Percentiles rank a stretch among this genome's conserved stretches.
Evolutionary conservation across 257 asterid genomes (phyloP).

Genomic region (Gynochthodes officinalis): DNA sequence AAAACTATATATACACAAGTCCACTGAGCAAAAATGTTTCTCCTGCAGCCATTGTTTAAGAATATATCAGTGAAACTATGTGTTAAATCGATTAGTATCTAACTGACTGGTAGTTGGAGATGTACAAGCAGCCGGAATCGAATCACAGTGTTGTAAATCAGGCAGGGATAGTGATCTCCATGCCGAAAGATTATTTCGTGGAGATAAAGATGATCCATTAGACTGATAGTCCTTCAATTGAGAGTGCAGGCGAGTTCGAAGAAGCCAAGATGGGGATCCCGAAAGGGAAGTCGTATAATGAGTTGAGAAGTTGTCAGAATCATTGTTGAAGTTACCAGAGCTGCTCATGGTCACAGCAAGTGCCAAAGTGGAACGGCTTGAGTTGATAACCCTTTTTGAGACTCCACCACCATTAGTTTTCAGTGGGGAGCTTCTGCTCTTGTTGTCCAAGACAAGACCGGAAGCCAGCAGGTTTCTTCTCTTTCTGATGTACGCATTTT

Average conservation of each 20-base stretch:
- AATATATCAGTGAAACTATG: neutral
- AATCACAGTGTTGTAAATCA: constrained; percentile 51
- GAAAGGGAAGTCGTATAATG: neutral
- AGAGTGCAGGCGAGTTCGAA: constrained; percentile 2
- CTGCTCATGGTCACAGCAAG: constrained; percentile 46
- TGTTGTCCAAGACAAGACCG: constrained; percentile 39
- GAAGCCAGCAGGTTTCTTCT: constrained; percentile 56
- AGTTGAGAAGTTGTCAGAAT: neutral
- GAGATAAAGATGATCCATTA: constrained; percentile 18
- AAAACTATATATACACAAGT: neutral
- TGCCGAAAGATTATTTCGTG: constrained; percentile 26
- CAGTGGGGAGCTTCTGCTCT: constrained; percentile 33
- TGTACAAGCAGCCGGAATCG: constrained; percentile 18
- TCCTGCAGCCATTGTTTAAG: neutral
- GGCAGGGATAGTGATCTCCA: constrained; percentile 69
- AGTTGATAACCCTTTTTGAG: constrained; percentile 41
- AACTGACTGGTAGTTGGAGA: constrained; percentile 9
- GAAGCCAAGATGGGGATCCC: constrained; percentile 1
- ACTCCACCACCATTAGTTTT: constrained; percentile 48
- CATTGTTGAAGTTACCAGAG: constrained; percentile 9
- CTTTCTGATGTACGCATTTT: constrained; percentile 46
- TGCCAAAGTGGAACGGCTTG: constrained; percentile 42
- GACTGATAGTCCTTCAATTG: constrained; percentile 12
- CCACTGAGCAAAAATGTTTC: neutral
- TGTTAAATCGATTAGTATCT: constrained; percentile 20